Conservation (phyloP, 208 protist species). For the Trypanosoma melophagium region DNA sequence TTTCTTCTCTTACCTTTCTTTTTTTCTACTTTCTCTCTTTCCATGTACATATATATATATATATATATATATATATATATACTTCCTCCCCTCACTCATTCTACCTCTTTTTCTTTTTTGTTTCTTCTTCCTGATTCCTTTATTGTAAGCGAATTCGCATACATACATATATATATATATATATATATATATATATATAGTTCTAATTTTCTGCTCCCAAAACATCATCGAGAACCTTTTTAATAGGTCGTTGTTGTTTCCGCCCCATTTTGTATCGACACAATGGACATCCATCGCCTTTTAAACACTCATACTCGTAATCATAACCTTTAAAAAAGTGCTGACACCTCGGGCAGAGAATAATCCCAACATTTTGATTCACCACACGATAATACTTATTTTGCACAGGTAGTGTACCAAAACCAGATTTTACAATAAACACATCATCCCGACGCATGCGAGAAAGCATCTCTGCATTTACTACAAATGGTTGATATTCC, state of each 20-base stretch:
- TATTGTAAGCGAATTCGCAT: neutral
- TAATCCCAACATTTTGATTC: slow-evolving; percentile 69
- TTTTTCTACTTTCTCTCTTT: slow-evolving; percentile 6
- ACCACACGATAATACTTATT: slow-evolving; percentile 92
- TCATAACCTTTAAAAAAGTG: slow-evolving; percentile 93
- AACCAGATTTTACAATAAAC: slow-evolving; percentile 78
- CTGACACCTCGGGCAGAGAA: slow-evolving; percentile 89
- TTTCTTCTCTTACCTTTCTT: slow-evolving; percentile 2
- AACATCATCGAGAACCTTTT: slow-evolving; percentile 52
- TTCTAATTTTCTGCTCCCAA: slow-evolving; percentile 13
- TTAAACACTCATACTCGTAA: slow-evolving; percentile 90
- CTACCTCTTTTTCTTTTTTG: neutral
- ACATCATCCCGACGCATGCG: slow-evolving; percentile 86
- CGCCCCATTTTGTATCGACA: slow-evolving; percentile 78
- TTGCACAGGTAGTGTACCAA: slow-evolving; percentile 60
- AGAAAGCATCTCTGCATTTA: slow-evolving; percentile 74
- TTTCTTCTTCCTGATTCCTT: slow-evolving; percentile 1
- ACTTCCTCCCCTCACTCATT: neutral
- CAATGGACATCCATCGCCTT: slow-evolving; percentile 86
- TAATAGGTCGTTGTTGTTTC: slow-evolving; percentile 54
- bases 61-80: slow-evolving; percentile 3
- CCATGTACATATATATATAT: neutral
- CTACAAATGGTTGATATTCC: slow-evolving; percentile 85
- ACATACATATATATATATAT: neutral
- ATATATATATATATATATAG: slow-evolving; percentile 2